Conservation (phyloP, 441 rosid species). For the Arabidopsis hybrid region DNA sequence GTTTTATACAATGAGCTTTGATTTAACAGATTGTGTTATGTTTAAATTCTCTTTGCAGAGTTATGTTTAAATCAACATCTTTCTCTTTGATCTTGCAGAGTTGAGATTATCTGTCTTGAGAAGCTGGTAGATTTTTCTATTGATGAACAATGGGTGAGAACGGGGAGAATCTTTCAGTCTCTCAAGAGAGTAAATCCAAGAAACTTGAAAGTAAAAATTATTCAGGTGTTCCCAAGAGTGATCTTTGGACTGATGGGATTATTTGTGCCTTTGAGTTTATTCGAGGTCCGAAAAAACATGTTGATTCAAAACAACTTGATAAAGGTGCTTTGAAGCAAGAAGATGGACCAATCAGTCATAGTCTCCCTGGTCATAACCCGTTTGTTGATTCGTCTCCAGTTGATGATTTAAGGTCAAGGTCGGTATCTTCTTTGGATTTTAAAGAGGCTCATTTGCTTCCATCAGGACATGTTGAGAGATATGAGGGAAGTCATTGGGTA, state of each 20-base stretch:
- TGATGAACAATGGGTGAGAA: slow-evolving; percentile 29
- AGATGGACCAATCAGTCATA: slow-evolving; percentile 46
- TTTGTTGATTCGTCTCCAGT: slow-evolving; percentile 46
- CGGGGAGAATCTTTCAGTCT: slow-evolving; percentile 29
- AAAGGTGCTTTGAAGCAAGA: slow-evolving; percentile 46
- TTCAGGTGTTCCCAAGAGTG: slow-evolving; percentile 50
- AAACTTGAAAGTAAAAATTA: slow-evolving; percentile 37
- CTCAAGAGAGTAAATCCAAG: slow-evolving; percentile 37
- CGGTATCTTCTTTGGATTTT: slow-evolving; percentile 48
- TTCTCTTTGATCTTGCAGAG: neutral
- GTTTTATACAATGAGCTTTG: neutral
- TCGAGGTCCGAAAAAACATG: slow-evolving; percentile 54
- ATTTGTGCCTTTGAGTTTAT: slow-evolving; percentile 87
- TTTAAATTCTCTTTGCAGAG: neutral
- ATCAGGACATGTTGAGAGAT: slow-evolving; percentile 52
- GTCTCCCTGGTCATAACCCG: slow-evolving; percentile 44
- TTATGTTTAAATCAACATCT: neutral
- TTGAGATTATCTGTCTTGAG: neutral
- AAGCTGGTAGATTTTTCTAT: neutral
- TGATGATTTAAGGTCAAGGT: slow-evolving; percentile 23
- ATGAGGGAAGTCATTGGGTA: slow-evolving; percentile 77
- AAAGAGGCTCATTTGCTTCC: slow-evolving; percentile 48
- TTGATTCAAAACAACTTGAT: slow-evolving; percentile 32
- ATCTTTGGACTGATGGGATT: slow-evolving; percentile 87
- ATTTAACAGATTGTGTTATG: neutral